Percentiles rank a stretch among this genome's conserved stretches.
phyloP scores from a whole-genome alignment of 495 filamentous ascomycete genomes.

The Podospora pseudoanserina region DNA sequence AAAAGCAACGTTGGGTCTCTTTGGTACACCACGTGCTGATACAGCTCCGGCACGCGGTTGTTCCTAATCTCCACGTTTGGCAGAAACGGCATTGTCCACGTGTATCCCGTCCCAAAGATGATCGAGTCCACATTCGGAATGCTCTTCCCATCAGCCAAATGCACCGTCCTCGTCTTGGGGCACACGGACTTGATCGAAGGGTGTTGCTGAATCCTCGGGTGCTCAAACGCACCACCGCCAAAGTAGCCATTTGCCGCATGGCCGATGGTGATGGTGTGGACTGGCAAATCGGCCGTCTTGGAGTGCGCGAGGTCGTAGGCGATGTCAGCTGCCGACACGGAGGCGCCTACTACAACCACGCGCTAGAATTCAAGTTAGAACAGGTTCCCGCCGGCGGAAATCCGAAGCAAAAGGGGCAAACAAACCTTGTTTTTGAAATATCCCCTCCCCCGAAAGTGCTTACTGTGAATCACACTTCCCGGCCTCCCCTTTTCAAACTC shows the following conservation, averaged over 20 bases:
- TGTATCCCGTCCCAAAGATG: slow-evolving; percentile 57
- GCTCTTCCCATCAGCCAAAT: slow-evolving; percentile 49
- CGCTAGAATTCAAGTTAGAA: slow-evolving; percentile 19
- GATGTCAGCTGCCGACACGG: slow-evolving; percentile 71
- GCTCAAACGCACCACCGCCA: slow-evolving; percentile 49
- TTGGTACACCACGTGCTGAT: slow-evolving; percentile 54
- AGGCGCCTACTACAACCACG: slow-evolving; percentile 67
- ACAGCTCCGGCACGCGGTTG: slow-evolving; percentile 53
- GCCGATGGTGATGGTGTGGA: slow-evolving; percentile 33
- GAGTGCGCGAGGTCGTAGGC: slow-evolving; percentile 58
- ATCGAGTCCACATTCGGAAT: slow-evolving; percentile 52
- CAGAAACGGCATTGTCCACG: slow-evolving; percentile 54
- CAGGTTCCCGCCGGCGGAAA: not conserved
- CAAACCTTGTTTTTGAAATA: slow-evolving; percentile 50
- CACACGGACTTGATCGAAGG: slow-evolving; percentile 39
- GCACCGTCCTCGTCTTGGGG: slow-evolving; percentile 38
- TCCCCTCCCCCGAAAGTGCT: slow-evolving; percentile 58
- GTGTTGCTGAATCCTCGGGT: slow-evolving; percentile 44
- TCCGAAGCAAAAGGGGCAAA: not conserved
- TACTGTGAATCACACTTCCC: slow-evolving; percentile 61
- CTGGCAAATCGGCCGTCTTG: slow-evolving; percentile 28
- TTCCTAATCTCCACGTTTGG: slow-evolving; percentile 48
- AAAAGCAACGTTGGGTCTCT: slow-evolving; percentile 39
- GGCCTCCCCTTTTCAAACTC: slow-evolving; percentile 43
- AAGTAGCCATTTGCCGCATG: slow-evolving; percentile 50